Evolutionary conservation across 441 rosid genomes (phyloP).

Genomic region (Metrosideros polymorpha): DNA sequence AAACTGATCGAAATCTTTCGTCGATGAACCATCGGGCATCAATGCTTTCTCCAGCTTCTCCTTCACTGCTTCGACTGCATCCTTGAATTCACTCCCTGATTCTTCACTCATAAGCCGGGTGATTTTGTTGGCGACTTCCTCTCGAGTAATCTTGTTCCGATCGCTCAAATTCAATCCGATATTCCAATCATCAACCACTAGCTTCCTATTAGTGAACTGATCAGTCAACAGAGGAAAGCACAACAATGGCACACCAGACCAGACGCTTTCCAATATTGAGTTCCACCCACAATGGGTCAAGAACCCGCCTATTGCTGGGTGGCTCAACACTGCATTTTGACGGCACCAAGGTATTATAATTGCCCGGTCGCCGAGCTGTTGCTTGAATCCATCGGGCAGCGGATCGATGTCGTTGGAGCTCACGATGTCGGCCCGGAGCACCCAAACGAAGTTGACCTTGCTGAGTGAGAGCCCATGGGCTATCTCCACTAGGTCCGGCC

Average conservation of each 20-base stretch:
- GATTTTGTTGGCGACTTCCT: constrained; percentile 33
- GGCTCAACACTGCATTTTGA: constrained; percentile 32
- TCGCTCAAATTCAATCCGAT: constrained; percentile 43
- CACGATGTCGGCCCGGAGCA: constrained; percentile 32
- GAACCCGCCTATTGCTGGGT: constrained; percentile 54
- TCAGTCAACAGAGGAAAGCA: constrained; percentile 55
- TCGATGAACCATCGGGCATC: constrained; percentile 38
- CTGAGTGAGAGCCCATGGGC: constrained; percentile 49
- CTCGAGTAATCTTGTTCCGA: constrained; percentile 15
- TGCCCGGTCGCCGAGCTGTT: constrained; percentile 25
- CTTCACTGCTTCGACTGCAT: constrained; percentile 22
- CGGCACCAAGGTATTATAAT: constrained; percentile 51
- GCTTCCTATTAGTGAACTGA: constrained; percentile 56
- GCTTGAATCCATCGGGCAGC: constrained; percentile 26
- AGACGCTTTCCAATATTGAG: constrained; percentile 33
- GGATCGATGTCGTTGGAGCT: constrained; percentile 37
- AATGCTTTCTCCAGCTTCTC: constrained; percentile 27
- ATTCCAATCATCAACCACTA: constrained; percentile 62
- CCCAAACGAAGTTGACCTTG: constrained; percentile 45
- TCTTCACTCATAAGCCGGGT: constrained; percentile 28
- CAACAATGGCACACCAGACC: constrained; percentile 44
- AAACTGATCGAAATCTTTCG: constrained; percentile 27
- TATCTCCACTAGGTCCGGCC: constrained; percentile 39
- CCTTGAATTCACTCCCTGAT: constrained; percentile 17
- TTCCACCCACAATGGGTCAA: constrained; percentile 72